Evolutionary conservation across 2,329 filamentous ascomycete genomes (phyloP), one percentile per base, ranked within the genome.

Genomic region (Stachybotrys chartarum): DNA sequence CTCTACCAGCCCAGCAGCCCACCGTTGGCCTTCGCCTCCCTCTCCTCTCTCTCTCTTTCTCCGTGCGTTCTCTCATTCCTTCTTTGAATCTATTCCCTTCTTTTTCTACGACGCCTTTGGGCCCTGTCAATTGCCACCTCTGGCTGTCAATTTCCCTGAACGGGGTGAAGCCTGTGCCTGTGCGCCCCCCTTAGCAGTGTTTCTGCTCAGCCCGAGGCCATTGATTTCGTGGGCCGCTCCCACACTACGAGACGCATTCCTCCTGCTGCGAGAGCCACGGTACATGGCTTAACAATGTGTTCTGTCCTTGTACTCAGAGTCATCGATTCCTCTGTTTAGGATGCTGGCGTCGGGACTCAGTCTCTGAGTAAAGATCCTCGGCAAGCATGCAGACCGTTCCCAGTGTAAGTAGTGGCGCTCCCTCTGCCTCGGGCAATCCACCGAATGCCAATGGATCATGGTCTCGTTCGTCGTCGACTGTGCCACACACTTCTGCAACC

Each of bases 341-440:
- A 69, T 72, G 71, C 70, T 63, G 59, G 64, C 59, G 60, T 65
- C 61, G 67, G 65, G 66, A 65, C 65, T 66, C 64, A 68, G 63
- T 64, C 64, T 64, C 63, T 66, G 70, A 71, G 68, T 69, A 70
- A 69, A 65, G 63, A 65, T 67, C 67, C 66, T 66, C 69, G 65
- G 70, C 70, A 70, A 77, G 68, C 66, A 80, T 80, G 78, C 78
- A 80, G 75, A 74, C 78, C 63, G 74, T 80, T 72, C 77, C 78
- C 64, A 76, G 72, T 69, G 74, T 77, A 71, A 72, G 74, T 75
- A 67, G 49, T 8, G 16, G 50, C 14, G 31, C 50, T 42, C 17
- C 50, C 39, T 30, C 31, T 52, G 16, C 32, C n/a, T n/a, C 39
- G 24, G 39, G 55, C 63, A 61, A 60, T 56, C 54, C 54, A 56